phyloP scores from a whole-genome alignment of 768 basidiomycete genomes.

The Termitomyces sp. region DNA sequence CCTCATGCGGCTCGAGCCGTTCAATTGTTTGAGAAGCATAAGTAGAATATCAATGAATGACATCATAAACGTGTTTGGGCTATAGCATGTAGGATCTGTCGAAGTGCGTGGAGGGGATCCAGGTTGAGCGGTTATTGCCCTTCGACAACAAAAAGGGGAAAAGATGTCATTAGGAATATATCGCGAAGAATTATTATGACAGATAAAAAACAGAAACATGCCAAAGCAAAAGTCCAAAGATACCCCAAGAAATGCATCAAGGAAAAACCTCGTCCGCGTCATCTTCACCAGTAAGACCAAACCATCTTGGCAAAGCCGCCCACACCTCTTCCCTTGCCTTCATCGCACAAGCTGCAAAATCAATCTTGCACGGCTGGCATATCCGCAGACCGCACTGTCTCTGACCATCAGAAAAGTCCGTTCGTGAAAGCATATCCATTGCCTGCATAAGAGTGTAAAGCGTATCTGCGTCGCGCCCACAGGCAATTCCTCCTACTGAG shows the following conservation, averaged over 20 bases:
- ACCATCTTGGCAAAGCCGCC: slow-evolving; percentile 57
- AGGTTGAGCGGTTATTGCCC: not conserved
- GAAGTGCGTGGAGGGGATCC: not conserved
- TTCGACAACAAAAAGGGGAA: slow-evolving; percentile 5
- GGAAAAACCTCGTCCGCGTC: not conserved
- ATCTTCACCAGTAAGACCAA: slow-evolving; percentile 34
- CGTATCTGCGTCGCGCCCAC: slow-evolving; percentile 70
- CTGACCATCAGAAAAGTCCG: slow-evolving; percentile 63
- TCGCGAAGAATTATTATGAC: not conserved
- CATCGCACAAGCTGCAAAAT: slow-evolving; percentile 31
- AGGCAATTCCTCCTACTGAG: slow-evolving; percentile 64
- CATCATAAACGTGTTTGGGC: too few species aligned
- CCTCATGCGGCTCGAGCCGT: too few species aligned
- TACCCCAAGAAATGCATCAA: not conserved
- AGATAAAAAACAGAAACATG: not conserved
- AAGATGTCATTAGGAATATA: not conserved
- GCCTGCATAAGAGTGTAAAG: slow-evolving; percentile 65
- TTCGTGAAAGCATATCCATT: slow-evolving; percentile 64
- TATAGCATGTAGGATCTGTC: not conserved
- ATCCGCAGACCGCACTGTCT: slow-evolving; percentile 45
- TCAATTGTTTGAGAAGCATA: too few species aligned
- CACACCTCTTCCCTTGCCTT: slow-evolving; percentile 55
- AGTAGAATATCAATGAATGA: too few species aligned
- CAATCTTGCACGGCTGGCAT: slow-evolving; percentile 45
- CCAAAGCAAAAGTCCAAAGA: not conserved